phyloP scores from a whole-genome alignment of 768 basidiomycete genomes.

The Auricularia auricula-judae region DNA sequence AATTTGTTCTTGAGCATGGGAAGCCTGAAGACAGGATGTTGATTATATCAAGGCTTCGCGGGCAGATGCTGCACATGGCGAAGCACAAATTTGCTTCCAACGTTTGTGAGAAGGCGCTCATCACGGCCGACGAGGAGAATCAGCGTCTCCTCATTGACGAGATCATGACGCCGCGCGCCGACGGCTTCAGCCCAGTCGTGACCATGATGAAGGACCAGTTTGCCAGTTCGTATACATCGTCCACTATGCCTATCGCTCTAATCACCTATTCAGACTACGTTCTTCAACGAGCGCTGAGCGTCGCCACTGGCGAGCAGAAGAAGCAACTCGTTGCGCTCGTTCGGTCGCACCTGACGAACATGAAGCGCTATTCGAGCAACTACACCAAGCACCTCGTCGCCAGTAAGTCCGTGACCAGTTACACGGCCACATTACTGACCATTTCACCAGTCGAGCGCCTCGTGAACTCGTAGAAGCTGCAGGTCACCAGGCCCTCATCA shows the following conservation, averaged over 20 bases:
- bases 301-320: slow-evolving; percentile 64
- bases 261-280: slow-evolving; percentile 55
- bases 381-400: slow-evolving; percentile 75
- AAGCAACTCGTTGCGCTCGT: slow-evolving; percentile 51
- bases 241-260: background rate
- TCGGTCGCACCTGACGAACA: slow-evolving; percentile 53
- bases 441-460: background rate
- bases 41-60: slow-evolving; percentile 59
- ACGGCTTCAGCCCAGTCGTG: slow-evolving; percentile 57
- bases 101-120: slow-evolving; percentile 84
- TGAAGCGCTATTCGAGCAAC: slow-evolving; percentile 60
- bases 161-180: slow-evolving; percentile 53
- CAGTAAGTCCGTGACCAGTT: slow-evolving; percentile 38
- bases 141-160: slow-evolving; percentile 70
- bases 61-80: slow-evolving; percentile 69
- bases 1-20: slow-evolving; percentile 83
- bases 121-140: slow-evolving; percentile 50
- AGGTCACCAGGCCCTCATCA: too few species aligned
- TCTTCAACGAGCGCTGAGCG: slow-evolving; percentile 62
- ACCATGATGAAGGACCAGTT: slow-evolving; percentile 81
- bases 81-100: slow-evolving; percentile 93
- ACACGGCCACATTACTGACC: background rate
- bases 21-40: slow-evolving; percentile 52
- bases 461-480: background rate
- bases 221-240: slow-evolving; percentile 50